Evolutionary conservation across 2,329 filamentous ascomycete genomes (phyloP).

Genomic region (Pseudogymnoascus destructans): DNA sequence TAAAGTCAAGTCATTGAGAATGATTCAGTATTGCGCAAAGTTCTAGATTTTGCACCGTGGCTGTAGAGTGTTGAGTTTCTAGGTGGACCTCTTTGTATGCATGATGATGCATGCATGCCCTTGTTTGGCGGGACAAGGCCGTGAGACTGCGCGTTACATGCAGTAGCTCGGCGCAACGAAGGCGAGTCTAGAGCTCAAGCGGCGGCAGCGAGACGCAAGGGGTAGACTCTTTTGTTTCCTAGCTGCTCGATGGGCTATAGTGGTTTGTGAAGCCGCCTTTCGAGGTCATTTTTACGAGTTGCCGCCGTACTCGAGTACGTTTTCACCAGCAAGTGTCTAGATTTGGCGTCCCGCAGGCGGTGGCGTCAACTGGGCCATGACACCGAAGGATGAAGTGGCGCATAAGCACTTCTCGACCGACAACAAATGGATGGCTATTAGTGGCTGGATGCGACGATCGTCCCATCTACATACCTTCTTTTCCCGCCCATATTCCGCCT

Average conservation of each 20-base stretch:
- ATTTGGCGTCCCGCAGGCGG: background rate
- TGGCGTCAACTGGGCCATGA: background rate
- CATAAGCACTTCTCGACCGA: constrained; percentile 2
- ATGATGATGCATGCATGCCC: constrained; percentile 9
- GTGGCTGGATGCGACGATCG: constrained; percentile 2
- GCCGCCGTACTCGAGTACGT: background rate
- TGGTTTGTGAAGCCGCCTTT: background rate
- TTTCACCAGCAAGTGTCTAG: background rate
- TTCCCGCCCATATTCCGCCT: background rate
- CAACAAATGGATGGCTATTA: constrained; percentile 5
- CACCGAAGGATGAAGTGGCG: background rate
- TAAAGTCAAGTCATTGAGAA: background rate
- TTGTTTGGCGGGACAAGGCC: constrained; percentile 6
- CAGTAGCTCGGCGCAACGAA: background rate
- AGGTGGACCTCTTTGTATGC: constrained; percentile 5
- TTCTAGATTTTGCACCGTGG: background rate
- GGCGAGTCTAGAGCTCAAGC: background rate
- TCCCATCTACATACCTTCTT: background rate
- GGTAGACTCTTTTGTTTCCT: background rate
- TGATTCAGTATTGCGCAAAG: constrained; percentile 5
- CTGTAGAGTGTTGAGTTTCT: constrained; percentile 1
- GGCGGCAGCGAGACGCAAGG: background rate
- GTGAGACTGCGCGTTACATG: constrained; percentile 5
- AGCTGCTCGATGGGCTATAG: background rate
- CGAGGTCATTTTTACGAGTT: background rate